phyloP scores from a whole-genome alignment of 495 filamentous ascomycete species.

The Friedmanniomyces endolithicus region DNA sequence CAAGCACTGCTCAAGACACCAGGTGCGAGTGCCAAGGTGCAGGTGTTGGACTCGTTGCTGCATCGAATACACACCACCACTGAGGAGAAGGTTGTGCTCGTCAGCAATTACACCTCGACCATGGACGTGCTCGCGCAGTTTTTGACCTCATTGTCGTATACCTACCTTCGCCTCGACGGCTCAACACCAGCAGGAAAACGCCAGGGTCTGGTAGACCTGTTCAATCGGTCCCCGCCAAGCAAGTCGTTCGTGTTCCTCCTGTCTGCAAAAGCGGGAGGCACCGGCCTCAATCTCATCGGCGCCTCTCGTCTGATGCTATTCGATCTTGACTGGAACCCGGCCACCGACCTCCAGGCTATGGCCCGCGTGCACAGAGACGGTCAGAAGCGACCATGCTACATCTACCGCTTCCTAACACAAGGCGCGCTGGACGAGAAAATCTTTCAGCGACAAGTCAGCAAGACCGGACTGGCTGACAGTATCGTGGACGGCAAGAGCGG shows the following conservation, averaged over 20 bases:
- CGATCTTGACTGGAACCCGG: slow-evolving; percentile 76
- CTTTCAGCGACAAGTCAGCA: slow-evolving; percentile 69
- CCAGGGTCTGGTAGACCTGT: slow-evolving; percentile 63
- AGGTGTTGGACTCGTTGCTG: slow-evolving; percentile 57
- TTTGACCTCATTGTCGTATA: slow-evolving; percentile 49
- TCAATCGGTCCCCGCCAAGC: slow-evolving; percentile 49
- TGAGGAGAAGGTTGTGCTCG: slow-evolving; percentile 63
- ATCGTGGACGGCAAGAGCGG: slow-evolving; percentile 53
- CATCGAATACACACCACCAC: slow-evolving; percentile 44
- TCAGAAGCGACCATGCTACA: slow-evolving; percentile 56
- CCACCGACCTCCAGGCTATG: slow-evolving; percentile 76
- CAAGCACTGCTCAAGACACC: slow-evolving; percentile 45
- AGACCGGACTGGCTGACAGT: slow-evolving; percentile 55
- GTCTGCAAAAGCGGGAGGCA: slow-evolving; percentile 66
- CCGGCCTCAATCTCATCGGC: slow-evolving; percentile 67
- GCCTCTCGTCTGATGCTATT: slow-evolving; percentile 66
- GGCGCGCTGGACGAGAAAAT: slow-evolving; percentile 76
- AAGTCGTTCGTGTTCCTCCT: slow-evolving; percentile 63
- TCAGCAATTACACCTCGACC: slow-evolving; percentile 73
- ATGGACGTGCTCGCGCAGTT: slow-evolving; percentile 57
- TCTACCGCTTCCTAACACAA: slow-evolving; percentile 61
- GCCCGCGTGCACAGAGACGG: slow-evolving; percentile 71
- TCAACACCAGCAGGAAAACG: slow-evolving; percentile 55
- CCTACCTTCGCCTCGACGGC: slow-evolving; percentile 62
- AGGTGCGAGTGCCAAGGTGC: slow-evolving; percentile 55